phyloP scores from a whole-genome alignment of 2,329 filamentous ascomycete species.

The Fusarium sp. region DNA sequence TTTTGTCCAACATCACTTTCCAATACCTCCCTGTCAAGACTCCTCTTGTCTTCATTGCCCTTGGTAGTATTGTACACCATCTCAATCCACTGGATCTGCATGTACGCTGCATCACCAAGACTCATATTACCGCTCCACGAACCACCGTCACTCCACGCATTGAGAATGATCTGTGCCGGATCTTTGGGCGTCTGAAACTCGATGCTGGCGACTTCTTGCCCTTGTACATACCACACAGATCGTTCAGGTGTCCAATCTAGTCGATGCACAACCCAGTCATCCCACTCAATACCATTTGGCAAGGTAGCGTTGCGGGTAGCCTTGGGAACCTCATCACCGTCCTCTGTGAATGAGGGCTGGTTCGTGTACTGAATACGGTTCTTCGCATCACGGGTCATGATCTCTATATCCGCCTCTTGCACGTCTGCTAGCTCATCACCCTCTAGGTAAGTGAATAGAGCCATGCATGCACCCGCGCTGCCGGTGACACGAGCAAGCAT shows the following conservation, averaged over 20 bases:
- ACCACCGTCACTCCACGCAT: constrained; percentile 71
- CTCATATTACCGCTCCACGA: constrained; percentile 70
- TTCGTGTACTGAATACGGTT: constrained; percentile 67
- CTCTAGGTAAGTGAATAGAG: constrained; percentile 63
- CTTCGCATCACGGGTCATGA: constrained; percentile 59
- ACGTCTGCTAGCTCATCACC: constrained; percentile 52
- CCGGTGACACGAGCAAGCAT: constrained; percentile 64
- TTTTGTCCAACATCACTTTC: constrained; percentile 32
- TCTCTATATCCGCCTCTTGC: constrained; percentile 65
- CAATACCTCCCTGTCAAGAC: neutral
- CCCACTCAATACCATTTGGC: constrained; percentile 58
- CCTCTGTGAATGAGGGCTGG: constrained; percentile 63
- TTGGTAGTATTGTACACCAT: constrained; percentile 63
- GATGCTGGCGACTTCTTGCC: constrained; percentile 61
- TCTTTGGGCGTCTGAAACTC: constrained; percentile 66
- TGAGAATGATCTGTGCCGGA: constrained; percentile 64
- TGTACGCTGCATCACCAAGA: constrained; percentile 58
- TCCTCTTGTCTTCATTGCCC: constrained; percentile 21
- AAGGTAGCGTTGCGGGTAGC: constrained; percentile 62
- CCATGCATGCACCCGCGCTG: constrained; percentile 60
- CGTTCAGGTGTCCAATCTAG: constrained; percentile 68
- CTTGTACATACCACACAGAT: constrained; percentile 68
- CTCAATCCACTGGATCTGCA: constrained; percentile 73
- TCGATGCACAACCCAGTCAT: constrained; percentile 68
- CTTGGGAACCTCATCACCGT: constrained; percentile 56